Evolutionary conservation across 1,139 yeast genomes (phyloP), one percentile per base, ranked within the genome.

Genomic region (Blastobotrys elegans): DNA sequence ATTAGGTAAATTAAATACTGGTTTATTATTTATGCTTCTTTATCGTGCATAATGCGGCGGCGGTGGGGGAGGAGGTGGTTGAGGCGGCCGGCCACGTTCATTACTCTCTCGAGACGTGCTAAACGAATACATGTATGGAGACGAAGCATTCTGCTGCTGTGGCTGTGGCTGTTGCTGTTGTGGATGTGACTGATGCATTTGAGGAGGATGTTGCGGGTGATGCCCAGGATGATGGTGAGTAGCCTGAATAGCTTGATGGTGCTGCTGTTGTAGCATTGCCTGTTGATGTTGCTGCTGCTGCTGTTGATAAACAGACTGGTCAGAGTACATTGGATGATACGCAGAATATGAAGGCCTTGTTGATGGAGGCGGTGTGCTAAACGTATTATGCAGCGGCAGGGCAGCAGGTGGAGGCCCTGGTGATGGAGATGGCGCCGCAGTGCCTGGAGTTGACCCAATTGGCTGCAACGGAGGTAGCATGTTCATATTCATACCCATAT

Each of bases 41-140:
- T 38, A 37, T 21, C 33, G 41, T 21, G 46, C 24, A 22, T 38
- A 37, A 13, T n/a, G n/a, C n/a, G n/a, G n/a, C n/a, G n/a, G n/a
- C n/a, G n/a, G n/a, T n/a, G n/a, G n/a, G n/a, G n/a, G n/a, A n/a
- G 35, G 36, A 16, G 29, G 42, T 3, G 20, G 42, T 2, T 36
- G 43, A 11, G 47, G 43, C 17, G 48, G 37, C 17, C 41, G 40
- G 2, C 60, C 57, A 16, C 61, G 53, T 37, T 57, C 61, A 38
- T 58, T 58, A 37, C 58, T 55, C 40, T 57, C 61, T 27, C 58
- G 49, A 17, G 52, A 56, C 17, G 57, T 48, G n/a, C 38, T 50
- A 34, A 49, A 52, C 5, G 49, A 52, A 45, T 50, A 53, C 30
- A 24, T 48, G 14, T 42, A 42, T 8, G 35, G 50, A 8, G 40